A percentile compares a stretch with the other conserved stretches of the same genome.
phyloP scores from a whole-genome alignment of 495 filamentous ascomycete genomes.

The Penicillium canariense region DNA sequence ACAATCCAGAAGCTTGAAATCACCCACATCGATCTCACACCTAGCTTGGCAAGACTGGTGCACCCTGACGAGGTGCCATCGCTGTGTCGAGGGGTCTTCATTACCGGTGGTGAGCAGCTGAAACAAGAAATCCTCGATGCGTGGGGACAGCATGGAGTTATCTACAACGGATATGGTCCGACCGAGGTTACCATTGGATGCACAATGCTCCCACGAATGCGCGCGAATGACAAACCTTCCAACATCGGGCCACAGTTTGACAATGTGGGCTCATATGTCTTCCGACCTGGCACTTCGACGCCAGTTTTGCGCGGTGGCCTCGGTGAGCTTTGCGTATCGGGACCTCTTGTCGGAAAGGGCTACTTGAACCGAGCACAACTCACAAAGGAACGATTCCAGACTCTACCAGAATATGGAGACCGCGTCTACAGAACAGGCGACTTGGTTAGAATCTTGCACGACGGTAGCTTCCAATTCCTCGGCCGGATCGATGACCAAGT shows the following conservation, averaged over 20 bases:
- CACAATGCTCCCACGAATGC: slow-evolving; percentile 68
- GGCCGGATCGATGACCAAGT: slow-evolving; percentile 75
- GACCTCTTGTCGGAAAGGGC: slow-evolving; percentile 80
- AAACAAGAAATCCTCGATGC: slow-evolving; percentile 45
- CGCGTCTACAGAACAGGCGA: slow-evolving; percentile 52
- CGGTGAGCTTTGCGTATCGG: slow-evolving; percentile 85
- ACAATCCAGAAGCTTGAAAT: slow-evolving; percentile 69
- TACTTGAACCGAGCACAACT: slow-evolving; percentile 75
- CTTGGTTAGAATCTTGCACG: slow-evolving; percentile 44
- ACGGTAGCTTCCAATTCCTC: slow-evolving; percentile 58
- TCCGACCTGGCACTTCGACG: slow-evolving; percentile 63
- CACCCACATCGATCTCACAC: slow-evolving; percentile 76
- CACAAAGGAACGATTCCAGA: slow-evolving; percentile 38
- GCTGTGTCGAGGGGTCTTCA: slow-evolving; percentile 35
- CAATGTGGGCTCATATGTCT: slow-evolving; percentile 78
- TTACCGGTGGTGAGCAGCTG: slow-evolving; percentile 45
- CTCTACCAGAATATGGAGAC: slow-evolving; percentile 30
- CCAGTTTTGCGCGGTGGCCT: slow-evolving; percentile 75
- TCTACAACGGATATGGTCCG: slow-evolving; percentile 65
- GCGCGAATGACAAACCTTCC: slow-evolving; percentile 65
- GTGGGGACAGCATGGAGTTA: slow-evolving; percentile 40
- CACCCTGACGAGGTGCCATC: slow-evolving; percentile 38
- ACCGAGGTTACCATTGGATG: slow-evolving; percentile 90
- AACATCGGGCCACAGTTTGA: slow-evolving; percentile 85
- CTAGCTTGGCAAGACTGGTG: slow-evolving; percentile 45